Conservation (phyloP, 306 rosid genomes). For the Calophaca sinica region DNA sequence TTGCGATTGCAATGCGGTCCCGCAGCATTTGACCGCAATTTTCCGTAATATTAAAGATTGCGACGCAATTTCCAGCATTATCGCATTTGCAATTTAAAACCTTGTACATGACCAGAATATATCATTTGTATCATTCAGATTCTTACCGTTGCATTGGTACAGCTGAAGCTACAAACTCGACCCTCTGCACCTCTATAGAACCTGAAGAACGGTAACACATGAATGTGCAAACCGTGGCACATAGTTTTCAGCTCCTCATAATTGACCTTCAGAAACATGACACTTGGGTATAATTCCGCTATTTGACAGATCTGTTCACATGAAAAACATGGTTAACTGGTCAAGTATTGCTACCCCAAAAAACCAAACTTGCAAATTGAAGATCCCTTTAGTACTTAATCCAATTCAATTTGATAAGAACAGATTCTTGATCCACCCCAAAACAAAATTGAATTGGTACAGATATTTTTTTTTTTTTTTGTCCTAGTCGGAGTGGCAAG, state of each 20-base stretch:
- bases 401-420: background rate
- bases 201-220: conserved; percentile 87
- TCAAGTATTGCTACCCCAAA: too few relatives aligned
- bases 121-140: background rate
- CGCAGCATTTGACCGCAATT: too few relatives aligned
- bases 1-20: too few relatives aligned
- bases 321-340: background rate
- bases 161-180: conserved; percentile 81
- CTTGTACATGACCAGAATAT: background rate
- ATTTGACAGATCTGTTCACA: conserved; percentile 83
- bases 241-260: conserved; percentile 71
- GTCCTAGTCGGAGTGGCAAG: too few relatives aligned
- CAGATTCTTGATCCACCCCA: background rate
- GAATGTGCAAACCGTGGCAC: conserved; percentile 74
- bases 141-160: conserved; percentile 86
- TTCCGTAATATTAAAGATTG: too few relatives aligned
- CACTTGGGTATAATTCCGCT: conserved; percentile 69
- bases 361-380: too few relatives aligned
- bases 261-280: conserved; percentile 73
- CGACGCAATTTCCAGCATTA: too few relatives aligned
- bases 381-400: background rate
- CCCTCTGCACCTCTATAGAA: conserved; percentile 87
- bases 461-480: too few relatives aligned
- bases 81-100: too few relatives aligned
- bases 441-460: background rate